Base-by-base conservation (phyloP, 2,329 filamentous ascomycete species). In the Ophiobolus disseminans region DNA sequence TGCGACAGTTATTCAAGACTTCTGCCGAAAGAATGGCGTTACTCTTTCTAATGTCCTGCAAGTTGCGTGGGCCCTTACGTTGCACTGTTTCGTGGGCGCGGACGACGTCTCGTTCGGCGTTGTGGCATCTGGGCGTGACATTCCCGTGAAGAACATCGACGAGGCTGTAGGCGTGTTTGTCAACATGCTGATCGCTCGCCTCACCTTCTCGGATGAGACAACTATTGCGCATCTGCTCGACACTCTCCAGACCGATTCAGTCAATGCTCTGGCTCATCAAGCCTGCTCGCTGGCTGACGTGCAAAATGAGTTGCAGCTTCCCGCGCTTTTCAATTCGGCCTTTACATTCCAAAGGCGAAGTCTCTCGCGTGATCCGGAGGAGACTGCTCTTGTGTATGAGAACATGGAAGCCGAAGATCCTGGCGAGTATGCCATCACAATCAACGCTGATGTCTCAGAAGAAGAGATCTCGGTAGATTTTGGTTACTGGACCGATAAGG, bases 51-150 rank as follows among this genome's bases (percentile, higher is more conserved):
- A 75, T 25, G 57, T 83, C 2, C 70, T 84, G 0, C 80, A 82
- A 43, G 72, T 80, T 21, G 74, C 74, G 0, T 84, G 82, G 82
- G 78, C 76, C 1, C 69, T 83, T 16, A 73, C 81, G 0, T 60
- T 85, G 3, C 72, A 76, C 2, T 67, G 66, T 3, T 82, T 81
- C 53, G 80, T 80, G 1, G 75, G 75, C 0, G 65, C 70, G 0
- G 68, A 71, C 2, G 76, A 81, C 31, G 75, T 83, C 0, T 80
- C 77, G 22, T 84, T 84, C 50, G 82, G 82, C 1, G 80, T 82
- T 45, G 74, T 83, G 0, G 65, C 80, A 3, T 80, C 80, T 0
- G 82, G 82, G 1, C 73, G 82, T 11, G 81, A 84, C 50, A 73
- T 78, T 3, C 75, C 79, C 1, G 69, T 85, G 1, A 66, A 73